Evolutionary conservation across 768 basidiomycete genomes (phyloP).

Genomic region (Gelatoporia subvermispora): DNA sequence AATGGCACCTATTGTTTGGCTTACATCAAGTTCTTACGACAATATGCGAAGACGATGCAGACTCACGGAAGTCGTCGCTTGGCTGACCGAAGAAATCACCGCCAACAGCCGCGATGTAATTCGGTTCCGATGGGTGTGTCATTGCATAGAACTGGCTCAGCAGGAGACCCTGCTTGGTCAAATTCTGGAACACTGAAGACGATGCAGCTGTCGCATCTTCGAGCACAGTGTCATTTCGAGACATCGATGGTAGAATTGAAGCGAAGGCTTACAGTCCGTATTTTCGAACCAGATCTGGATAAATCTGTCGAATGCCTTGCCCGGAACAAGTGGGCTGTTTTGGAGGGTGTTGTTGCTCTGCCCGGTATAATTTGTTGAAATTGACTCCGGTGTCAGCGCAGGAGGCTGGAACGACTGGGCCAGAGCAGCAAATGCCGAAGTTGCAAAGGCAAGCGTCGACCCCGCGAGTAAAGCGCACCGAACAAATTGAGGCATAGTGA

Average conservation of each 20-base stretch:
- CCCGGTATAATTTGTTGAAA: constrained; percentile 37
- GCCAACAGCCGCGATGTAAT: constrained; percentile 46
- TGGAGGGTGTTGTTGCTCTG: constrained; percentile 38
- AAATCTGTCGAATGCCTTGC: constrained; percentile 43
- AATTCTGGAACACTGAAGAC: constrained; percentile 25
- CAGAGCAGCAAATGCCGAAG: constrained; percentile 17
- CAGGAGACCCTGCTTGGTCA: constrained; percentile 47
- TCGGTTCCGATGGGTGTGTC: constrained; percentile 61
- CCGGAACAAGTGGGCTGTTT: constrained; percentile 33
- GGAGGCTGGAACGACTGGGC: constrained; percentile 27
- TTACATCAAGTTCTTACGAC: neutral
- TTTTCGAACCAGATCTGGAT: constrained; percentile 61
- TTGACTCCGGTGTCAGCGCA: constrained; percentile 19
- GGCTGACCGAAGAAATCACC: constrained; percentile 52
- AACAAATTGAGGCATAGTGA: too few species aligned
- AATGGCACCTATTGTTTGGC: constrained; percentile 23
- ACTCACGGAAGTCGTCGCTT: constrained; percentile 33
- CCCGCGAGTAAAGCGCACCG: neutral
- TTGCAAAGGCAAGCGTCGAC: neutral
- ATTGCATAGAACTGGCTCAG: constrained; percentile 40
- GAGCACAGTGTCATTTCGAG: constrained; percentile 3
- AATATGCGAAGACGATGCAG: constrained; percentile 16
- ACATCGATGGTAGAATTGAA: constrained; percentile 20
- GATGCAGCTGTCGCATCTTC: constrained; percentile 18
- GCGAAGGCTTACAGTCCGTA: constrained; percentile 39